Percentiles rank a stretch among this genome's conserved stretches.
Evolutionary conservation across 768 basidiomycete genomes (phyloP).

Genomic region (Suillus discolor): DNA sequence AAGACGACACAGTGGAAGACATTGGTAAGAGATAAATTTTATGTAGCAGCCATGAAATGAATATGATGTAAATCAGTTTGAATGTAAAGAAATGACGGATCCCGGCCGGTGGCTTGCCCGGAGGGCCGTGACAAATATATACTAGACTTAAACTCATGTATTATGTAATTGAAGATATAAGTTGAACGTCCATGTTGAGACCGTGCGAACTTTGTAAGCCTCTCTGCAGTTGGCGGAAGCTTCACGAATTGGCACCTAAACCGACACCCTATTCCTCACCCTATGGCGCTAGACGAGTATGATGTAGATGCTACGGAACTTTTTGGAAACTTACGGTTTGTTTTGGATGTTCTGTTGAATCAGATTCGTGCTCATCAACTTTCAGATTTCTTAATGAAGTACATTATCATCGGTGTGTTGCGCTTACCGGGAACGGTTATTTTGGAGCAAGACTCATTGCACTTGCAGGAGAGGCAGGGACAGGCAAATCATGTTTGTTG

Average conservation of each 20-base stretch:
- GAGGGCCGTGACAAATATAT: too few relatives aligned
- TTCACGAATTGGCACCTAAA: background rate
- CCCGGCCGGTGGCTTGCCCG: too few relatives aligned
- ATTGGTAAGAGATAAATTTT: too few relatives aligned
- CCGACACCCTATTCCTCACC: conserved; percentile 20
- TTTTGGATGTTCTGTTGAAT: background rate
- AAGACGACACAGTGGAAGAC: too few relatives aligned
- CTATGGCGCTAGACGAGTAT: conserved; percentile 67
- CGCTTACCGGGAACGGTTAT: conserved; percentile 9
- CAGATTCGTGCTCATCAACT: conserved; percentile 19
- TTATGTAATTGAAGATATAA: conserved; percentile 5
- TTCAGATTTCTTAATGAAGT: conserved; percentile 97
- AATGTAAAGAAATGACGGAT: too few relatives aligned
- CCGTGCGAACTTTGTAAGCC: background rate
- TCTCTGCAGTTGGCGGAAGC: background rate
- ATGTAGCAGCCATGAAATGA: too few relatives aligned
- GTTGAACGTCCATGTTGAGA: background rate
- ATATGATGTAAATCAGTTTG: too few relatives aligned
- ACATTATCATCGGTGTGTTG: conserved; percentile 87
- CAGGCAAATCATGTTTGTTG: conserved; percentile 95
- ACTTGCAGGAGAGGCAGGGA: conserved; percentile 85
- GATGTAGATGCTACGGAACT: conserved; percentile 88
- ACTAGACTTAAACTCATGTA: background rate
- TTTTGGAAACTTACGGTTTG: conserved; percentile 90
- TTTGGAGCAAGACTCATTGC: conserved; percentile 11